phyloP scores from a whole-genome alignment of 495 filamentous ascomycete genomes.

The Trichoderma parareesei region DNA sequence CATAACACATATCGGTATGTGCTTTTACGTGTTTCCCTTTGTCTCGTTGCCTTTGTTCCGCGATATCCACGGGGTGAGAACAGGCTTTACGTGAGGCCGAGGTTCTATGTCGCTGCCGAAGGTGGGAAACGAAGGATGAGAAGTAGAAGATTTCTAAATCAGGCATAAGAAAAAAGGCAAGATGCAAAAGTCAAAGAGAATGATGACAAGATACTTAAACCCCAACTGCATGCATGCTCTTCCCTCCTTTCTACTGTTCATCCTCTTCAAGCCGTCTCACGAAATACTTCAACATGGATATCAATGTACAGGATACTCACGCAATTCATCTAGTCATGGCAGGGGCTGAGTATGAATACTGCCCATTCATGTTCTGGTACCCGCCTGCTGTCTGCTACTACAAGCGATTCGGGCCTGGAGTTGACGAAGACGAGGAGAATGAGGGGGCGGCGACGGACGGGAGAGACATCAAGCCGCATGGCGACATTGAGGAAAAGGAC shows the following conservation, averaged over 20 bases:
- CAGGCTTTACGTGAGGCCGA: no score
- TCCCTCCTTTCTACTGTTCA: not conserved
- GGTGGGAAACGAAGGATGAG: not conserved
- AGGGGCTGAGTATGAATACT: not conserved
- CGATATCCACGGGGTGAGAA: not conserved
- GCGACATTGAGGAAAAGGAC: not conserved
- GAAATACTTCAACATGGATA: not conserved
- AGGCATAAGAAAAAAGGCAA: no score
- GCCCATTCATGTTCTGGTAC: conserved; percentile 8
- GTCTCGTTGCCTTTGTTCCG: not conserved
- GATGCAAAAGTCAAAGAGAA: no score
- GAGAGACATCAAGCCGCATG: not conserved
- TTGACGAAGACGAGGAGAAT: not conserved
- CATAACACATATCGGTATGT: not conserved
- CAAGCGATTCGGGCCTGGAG: not conserved
- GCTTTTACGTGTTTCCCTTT: not conserved
- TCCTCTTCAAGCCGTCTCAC: no score
- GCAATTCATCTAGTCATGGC: conserved; percentile 2
- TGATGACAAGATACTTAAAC: no score
- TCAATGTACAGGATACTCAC: not conserved
- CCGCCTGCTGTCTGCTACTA: conserved; percentile 8
- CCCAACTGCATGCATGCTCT: not conserved
- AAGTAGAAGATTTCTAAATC: not conserved
- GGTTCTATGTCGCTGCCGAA: not conserved
- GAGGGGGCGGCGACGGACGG: not conserved